Evolutionary conservation across 768 basidiomycete genomes (phyloP).

Genomic region (Paxillus rubicundulus): DNA sequence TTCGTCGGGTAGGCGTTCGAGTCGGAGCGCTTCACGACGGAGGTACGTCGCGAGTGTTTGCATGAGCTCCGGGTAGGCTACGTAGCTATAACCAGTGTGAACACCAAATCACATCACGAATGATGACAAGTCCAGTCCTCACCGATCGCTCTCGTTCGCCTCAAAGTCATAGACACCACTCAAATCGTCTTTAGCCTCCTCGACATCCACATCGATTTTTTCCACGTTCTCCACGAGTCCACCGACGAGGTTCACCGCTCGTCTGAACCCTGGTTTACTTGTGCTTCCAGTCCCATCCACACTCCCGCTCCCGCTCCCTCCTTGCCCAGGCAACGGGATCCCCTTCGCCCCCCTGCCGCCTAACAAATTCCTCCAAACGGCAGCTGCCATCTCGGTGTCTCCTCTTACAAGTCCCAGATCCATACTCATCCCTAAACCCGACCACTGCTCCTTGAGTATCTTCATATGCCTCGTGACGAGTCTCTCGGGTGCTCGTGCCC

Average conservation of each 20-base stretch:
- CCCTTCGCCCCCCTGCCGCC: constrained; percentile 80
- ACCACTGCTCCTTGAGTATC: constrained; percentile 89
- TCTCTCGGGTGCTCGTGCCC: constrained; percentile 63
- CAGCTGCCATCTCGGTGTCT: constrained; percentile 82
- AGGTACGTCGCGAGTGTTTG: constrained; percentile 66
- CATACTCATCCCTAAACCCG: constrained; percentile 73
- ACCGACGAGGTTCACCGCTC: constrained; percentile 69
- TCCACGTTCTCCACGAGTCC: constrained; percentile 59
- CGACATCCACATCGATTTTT: constrained; percentile 55
- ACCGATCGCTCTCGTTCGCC: constrained; percentile 44
- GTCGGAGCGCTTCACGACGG: constrained; percentile 64
- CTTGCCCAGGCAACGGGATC: constrained; percentile 40
- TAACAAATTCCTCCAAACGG: constrained; percentile 90
- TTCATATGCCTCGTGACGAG: constrained; percentile 87
- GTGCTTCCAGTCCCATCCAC: constrained; percentile 7
- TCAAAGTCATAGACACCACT: constrained; percentile 73
- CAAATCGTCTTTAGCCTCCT: constrained; percentile 61
- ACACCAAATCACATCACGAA: not conserved
- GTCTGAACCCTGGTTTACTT: constrained; percentile 41
- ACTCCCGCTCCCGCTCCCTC: constrained; percentile 7
- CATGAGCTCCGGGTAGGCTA: constrained; percentile 75
- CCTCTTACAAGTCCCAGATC: constrained; percentile 74
- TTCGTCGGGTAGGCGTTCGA: constrained; percentile 56
- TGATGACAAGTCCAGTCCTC: constrained; percentile 2
- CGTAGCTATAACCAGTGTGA: constrained; percentile 49